These are phyloP conservation scores for Acanthamoeba lugdunensis DNA, from an alignment of 208 protist species.

Conservation along the genomic window DNA sequence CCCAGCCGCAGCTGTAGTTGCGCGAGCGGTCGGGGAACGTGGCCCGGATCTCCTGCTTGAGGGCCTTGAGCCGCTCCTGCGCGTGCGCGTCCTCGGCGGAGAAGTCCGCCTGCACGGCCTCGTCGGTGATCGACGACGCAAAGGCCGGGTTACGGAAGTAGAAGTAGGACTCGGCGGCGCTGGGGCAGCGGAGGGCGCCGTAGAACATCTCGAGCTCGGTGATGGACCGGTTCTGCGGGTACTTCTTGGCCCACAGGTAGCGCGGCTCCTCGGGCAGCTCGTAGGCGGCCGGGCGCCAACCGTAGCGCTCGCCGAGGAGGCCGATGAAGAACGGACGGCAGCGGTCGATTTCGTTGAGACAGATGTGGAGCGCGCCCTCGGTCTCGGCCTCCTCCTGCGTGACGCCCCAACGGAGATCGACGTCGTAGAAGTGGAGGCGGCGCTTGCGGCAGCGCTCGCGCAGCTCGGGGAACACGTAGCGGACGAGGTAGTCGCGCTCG, in stretches of 20 bases:
- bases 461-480: slow-evolving; percentile 94
- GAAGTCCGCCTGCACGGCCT: slow-evolving; percentile 58
- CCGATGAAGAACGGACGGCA: slow-evolving; percentile 94
- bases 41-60: slow-evolving; percentile 71
- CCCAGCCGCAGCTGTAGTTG: slow-evolving; percentile 71
- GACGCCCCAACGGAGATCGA: slow-evolving; percentile 96
- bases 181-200: slow-evolving; percentile 84
- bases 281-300: slow-evolving; percentile 80
- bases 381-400: slow-evolving; percentile 88
- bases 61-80: neutral
- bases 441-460: slow-evolving; percentile 82
- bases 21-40: neutral
- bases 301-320: slow-evolving; percentile 91
- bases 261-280: slow-evolving; percentile 62
- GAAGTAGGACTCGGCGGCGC: slow-evolving; percentile 85
- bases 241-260: slow-evolving; percentile 81
- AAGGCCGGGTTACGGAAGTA: slow-evolving; percentile 84
- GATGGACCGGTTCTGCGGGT: slow-evolving; percentile 88
- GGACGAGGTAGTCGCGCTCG: slow-evolving; percentile 93
- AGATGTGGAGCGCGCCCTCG: slow-evolving; percentile 88
- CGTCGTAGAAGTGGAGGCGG: slow-evolving; percentile 89
- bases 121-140: slow-evolving; percentile 38
- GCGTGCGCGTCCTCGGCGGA: slow-evolving; percentile 22
- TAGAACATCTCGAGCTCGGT: slow-evolving; percentile 95
- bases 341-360: slow-evolving; percentile 93